Base-by-base conservation (phyloP, 306 rosid species). In the Prunus davidiana region DNA sequence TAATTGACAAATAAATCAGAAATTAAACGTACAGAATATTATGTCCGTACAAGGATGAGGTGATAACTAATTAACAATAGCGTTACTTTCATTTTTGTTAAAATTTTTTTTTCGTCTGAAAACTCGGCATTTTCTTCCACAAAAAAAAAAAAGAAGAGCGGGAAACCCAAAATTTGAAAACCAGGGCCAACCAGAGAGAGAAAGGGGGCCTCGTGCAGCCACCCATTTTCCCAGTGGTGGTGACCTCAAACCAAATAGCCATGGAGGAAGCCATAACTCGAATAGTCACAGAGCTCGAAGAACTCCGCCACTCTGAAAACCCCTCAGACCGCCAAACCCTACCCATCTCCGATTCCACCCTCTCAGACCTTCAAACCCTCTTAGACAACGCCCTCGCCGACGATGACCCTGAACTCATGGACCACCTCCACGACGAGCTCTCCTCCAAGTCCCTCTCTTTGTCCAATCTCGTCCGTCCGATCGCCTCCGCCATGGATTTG, bases 401-500 rank as follows among this genome's bases (percentile, higher is more conserved):
- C 75, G 30, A 82, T 67, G 89, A 69, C 43, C 72, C 83, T 0
- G 80, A 82, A 20, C 56, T 83, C 56, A 50, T 89, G 25, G 77
- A 80, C 28, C 52, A 47, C 27, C 87, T 94, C 84, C 84, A 68
- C 85, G 79, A 83, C 41, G 87, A 83, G 64, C 90, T 91, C 82
- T 75, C 90, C 13, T 64, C 90, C 79, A 91, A 87, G 69, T 67
- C 81, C 71, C 87, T 90, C 54, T 90, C 96, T 38, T 89, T 91
- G 2, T 85, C 86, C 14, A 20, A 65, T 34, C 96, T 94, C 63
- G 82, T 89, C 24, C 84, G 64, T 5, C 81, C 87, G 0, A 77
- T 94, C 45, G 79, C 96, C 69, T 78, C 91, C 47, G 84, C 96
- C 30, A 90, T 94, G 97, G 98, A 92, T n/a, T 85, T 85, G 2